Base-by-base conservation (phyloP, 2,329 filamentous ascomycete species). In the Pseudogymnoascus sp. region DNA sequence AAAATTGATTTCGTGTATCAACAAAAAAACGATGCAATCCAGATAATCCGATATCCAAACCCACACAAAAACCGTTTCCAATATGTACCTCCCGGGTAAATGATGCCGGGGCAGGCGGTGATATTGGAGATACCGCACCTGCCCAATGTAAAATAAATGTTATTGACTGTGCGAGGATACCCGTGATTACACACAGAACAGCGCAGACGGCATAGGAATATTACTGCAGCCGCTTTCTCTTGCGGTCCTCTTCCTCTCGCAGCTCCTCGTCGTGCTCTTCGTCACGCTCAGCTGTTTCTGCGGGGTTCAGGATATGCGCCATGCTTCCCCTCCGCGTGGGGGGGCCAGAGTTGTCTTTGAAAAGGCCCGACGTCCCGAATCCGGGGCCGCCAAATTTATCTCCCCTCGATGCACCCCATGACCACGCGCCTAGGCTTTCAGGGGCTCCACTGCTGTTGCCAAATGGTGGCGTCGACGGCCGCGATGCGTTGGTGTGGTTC, bases 261-360 rank as follows among this genome's bases (percentile, higher is more conserved):
- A 85, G 79, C 64, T 89, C 86, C 71, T 88, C 86, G 53, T 86
- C 85, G 19, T 84, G 82, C 64, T 89, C 86, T 63, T 87, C 85
- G 11, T 84, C 83, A 64, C 85, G 75, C 73, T 89, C 87, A 1
- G 82, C 84, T 1, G 86, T 89, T 67, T 88, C 86, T 12, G 86
- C 84, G 5, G 87, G 87, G 68, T 89, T 89, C 0, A 89, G 78
- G 24, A 89, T 89, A 68, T 86, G 88, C 6, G 87, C 87, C 87
- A 89, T 89, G 70, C 86, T 89, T 26, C 84, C 86, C 65, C 87
- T 79, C 62, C 87, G 77, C 6, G 86, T 89, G n/a, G 84, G 84
- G 2, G 87, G 85, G 0, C 79, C 82, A 3, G 81, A 78, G 40
- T 78, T 81, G n/a, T 64, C 59, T 61, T 70, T 72, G 59, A 72